Conservation (phyloP, 2,329 filamentous ascomycete species). For the Fusarium succisae region DNA sequence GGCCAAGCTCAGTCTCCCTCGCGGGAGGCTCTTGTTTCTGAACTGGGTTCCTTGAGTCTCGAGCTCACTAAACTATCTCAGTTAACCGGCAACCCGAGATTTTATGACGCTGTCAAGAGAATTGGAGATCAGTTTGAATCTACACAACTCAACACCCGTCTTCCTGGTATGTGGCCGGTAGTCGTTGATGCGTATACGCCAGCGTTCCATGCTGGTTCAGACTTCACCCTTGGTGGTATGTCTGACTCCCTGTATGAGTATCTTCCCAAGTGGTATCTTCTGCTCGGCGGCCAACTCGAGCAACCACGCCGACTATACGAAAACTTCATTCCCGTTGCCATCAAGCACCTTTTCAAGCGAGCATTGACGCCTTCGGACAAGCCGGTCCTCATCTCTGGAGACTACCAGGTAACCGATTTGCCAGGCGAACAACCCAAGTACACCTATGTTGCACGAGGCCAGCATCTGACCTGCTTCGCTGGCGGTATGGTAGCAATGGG, state of each 20-base stretch:
- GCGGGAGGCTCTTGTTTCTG: conserved; percentile 38
- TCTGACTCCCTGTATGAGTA: conserved; percentile 72
- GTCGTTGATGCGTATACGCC: conserved; percentile 54
- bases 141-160: conserved; percentile 60
- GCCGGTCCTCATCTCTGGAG: conserved; percentile 71
- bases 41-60: conserved; percentile 63
- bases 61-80: conserved; percentile 73
- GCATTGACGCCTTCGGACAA: conserved; percentile 68
- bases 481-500: conserved; percentile 74
- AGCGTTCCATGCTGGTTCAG: conserved; percentile 47
- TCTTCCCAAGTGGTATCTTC: conserved; percentile 70
- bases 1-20: conserved; percentile 37
- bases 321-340: conserved; percentile 54
- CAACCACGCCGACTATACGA: conserved; percentile 48
- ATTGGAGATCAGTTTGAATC: conserved; percentile 65
- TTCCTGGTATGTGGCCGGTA: conserved; percentile 72
- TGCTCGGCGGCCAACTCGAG: conserved; percentile 66
- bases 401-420: conserved; percentile 48
- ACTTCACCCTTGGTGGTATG: conserved; percentile 65
- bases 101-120: conserved; percentile 69
- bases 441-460: conserved; percentile 52
- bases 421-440: conserved; percentile 38
- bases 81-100: conserved; percentile 67
- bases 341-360: conserved; percentile 71
- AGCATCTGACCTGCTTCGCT: conserved; percentile 72